Evolutionary conservation across 2,329 filamentous ascomycete species (phyloP), one percentile per base, ranked within the genome.

Genomic region (Diaporthe sp.): DNA sequence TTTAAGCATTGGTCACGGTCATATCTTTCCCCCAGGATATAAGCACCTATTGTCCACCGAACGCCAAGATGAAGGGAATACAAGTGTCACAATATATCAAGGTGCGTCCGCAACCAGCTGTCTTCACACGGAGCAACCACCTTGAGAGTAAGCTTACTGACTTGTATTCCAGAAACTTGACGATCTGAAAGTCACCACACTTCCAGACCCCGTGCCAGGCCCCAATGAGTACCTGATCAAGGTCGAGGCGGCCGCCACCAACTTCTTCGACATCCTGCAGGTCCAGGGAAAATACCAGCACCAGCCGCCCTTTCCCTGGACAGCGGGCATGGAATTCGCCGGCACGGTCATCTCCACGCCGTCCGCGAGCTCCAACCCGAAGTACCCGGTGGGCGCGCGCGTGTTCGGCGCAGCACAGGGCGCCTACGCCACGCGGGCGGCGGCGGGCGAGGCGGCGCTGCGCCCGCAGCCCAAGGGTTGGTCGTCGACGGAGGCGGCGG

Each of bases 251-350:
- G 90, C 94, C 0, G 96, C 95, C 28, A 94, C 95, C 81, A 98
- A 98, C 87, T 98, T 98, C 90, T 98, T 98, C 87, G 96, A 98
- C 84, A 94, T 98, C 75, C 91, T 98, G 73, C 96, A 98, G 83
- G 95, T 98, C 82, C 93, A 95, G 82, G 96, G 96, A 74, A 98
- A 97, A 90, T 98, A 98, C 86, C 96, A 98, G 83, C 90, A 95
- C 82, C 96, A 98, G 81, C 95, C 95, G 0, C 92, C 94, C 0
- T 92, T 98, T 67, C 96, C 96, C 44, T 98, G 96, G 95, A 86
- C 96, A 68, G 92, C 95, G 0, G 96, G 96, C 76, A 91, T 91
- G 81, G 96, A 98, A 83, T 98, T 98, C 86, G 91, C 94, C 34
- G 96, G 96, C 78, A 88, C 92, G 7, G 88, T 98, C 79, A 83